Base-by-base conservation (phyloP, 139 green algal genomes). In the Zygnema cylindricum region DNA sequence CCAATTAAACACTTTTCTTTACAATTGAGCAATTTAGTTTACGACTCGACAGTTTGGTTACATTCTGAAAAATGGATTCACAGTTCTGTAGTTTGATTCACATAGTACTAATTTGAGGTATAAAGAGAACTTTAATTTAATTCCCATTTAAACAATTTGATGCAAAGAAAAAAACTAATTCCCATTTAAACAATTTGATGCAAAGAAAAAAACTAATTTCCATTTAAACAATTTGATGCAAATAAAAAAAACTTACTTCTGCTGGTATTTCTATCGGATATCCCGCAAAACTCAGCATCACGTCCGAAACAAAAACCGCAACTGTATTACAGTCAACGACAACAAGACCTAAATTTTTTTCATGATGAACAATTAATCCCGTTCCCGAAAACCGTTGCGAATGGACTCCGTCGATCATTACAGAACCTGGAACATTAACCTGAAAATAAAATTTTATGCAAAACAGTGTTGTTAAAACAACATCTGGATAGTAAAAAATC, bases 261-360 rank as follows among this genome's bases (percentile, higher is more conserved):
- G 85, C 96, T 1, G 92, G 81, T 35, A 96, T 86, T 90, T 98
- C 96, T 35, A 92, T 93, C 1, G 96, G 96, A 91, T 96, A 94
- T 22, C 95, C 96, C 0, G 94, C 93, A 90, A 98, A 98, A 23
- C 94, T 96, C 11, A 98, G 88, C 76, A 93, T 95, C 42, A 98
- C 89, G 77, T 98, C 96, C 54, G 93, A 95, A 0, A 93, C 86
- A 1, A 92, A 94, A 1, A 98, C 93, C 2, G 92, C 57, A 1
- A 98, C 92, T 0, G 96, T 98, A 94, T 98, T 98, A 85, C 96
- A 93, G 92, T 98, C 96, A 36, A 96, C 93, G 76, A 97, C 85
- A 63, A 97, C 92, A 77, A 98, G 89, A 54, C 93, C 63, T 23
- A 57, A 35, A 23, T 30, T 38, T 23, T 49, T n/a, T 43, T 33